A percentile compares a stretch with the other conserved stretches of the same genome.
These are phyloP conservation scores for Penicillium silybi DNA, from an alignment of 495 filamentous ascomycete genomes.

Conservation along the genomic window DNA sequence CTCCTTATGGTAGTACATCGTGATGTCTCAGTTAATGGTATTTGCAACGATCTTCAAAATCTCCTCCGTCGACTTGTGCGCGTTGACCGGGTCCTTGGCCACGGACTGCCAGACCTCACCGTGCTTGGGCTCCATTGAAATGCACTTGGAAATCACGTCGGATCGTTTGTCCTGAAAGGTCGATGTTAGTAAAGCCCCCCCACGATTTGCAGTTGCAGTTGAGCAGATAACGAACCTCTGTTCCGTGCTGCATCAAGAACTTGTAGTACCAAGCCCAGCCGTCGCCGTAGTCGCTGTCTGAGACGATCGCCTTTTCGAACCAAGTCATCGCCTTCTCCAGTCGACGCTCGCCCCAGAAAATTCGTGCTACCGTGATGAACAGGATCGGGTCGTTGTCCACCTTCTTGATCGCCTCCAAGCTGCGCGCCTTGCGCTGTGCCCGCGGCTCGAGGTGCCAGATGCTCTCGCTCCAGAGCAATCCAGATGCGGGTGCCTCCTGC, in stretches of 20 bases:
- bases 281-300: constrained; percentile 83
- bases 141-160: constrained; percentile 73
- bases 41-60: constrained; percentile 71
- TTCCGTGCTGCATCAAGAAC: constrained; percentile 86
- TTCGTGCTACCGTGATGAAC: constrained; percentile 71
- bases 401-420: constrained; percentile 92
- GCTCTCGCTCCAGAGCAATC: constrained; percentile 85
- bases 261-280: constrained; percentile 99
- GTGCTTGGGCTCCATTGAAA: constrained; percentile 76
- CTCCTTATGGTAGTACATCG: constrained; percentile 10
- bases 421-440: constrained; percentile 84
- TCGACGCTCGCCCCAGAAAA: constrained; percentile 75
- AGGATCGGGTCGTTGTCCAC: constrained; percentile 86
- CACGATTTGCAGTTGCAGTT: not conserved
- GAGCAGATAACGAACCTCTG: constrained; percentile 45
- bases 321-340: constrained; percentile 89
- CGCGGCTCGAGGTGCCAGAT: constrained; percentile 92
- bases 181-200: constrained; percentile 6
- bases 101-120: constrained; percentile 89
- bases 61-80: constrained; percentile 68
- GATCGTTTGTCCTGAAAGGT: constrained; percentile 67
- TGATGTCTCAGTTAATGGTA: constrained; percentile 20
- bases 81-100: constrained; percentile 80
- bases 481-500: constrained; percentile 86
- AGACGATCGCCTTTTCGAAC: constrained; percentile 91